phyloP scores from a whole-genome alignment of 192 early-diverging fungal species.

The Anaeromyces robustus region DNA sequence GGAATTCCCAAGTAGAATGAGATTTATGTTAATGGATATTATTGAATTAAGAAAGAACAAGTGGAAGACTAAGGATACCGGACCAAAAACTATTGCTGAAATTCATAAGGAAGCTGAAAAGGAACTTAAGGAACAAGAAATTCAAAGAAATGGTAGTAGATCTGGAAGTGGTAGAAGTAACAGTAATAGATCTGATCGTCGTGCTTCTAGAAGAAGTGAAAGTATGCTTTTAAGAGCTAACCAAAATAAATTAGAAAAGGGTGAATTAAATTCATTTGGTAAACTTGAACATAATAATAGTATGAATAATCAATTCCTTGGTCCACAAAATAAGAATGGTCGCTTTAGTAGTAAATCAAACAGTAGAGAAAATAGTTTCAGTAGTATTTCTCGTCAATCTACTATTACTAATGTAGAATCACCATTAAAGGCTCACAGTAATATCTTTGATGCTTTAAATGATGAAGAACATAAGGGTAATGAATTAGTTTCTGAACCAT shows the following conservation, averaged over 20 bases:
- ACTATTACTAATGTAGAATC: background rate
- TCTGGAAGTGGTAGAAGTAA: background rate
- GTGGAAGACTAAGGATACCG: slow-evolving; percentile 58
- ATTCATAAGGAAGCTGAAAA: slow-evolving; percentile 59
- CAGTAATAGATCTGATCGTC: background rate
- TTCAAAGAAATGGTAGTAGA: slow-evolving; percentile 18
- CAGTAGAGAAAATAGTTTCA: background rate
- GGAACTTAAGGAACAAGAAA: slow-evolving; percentile 53
- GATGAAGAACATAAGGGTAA: background rate
- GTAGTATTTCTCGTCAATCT: background rate
- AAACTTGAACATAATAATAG: background rate
- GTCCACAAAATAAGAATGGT: background rate
- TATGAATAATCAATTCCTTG: background rate
- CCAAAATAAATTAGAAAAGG: background rate
- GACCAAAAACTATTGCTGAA: slow-evolving; percentile 83
- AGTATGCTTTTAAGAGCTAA: background rate
- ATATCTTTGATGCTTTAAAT: background rate
- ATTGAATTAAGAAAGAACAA: slow-evolving; percentile 63
- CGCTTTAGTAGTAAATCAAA: background rate
- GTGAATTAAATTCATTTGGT: background rate
- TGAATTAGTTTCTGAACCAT: background rate
- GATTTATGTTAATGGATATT: slow-evolving; percentile 82
- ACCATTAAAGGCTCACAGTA: background rate
- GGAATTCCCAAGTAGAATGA: slow-evolving; percentile 67
- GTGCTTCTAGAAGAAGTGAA: background rate